Conservation (phyloP, 2,329 filamentous ascomycete genomes). For the Nothomitra cinnamomea region DNA sequence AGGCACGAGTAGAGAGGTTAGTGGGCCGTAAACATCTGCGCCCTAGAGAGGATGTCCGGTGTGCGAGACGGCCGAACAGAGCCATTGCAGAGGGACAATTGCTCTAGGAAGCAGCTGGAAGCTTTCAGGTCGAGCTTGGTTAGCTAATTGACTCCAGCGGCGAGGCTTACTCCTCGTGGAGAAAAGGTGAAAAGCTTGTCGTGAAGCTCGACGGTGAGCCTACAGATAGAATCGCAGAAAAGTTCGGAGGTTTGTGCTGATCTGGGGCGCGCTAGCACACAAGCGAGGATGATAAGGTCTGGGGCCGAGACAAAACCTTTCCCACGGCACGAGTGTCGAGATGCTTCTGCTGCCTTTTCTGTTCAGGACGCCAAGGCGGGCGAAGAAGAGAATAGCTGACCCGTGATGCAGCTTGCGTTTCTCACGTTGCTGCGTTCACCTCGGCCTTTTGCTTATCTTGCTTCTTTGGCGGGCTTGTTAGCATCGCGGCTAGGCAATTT, state of each 20-base stretch:
- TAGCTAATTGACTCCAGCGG: not conserved
- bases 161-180: not conserved
- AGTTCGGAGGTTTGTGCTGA: not conserved
- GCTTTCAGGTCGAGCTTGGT: not conserved
- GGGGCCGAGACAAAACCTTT: not conserved
- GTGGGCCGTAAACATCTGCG: slow-evolving; percentile 14
- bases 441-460: too few species aligned
- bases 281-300: slow-evolving; percentile 1
- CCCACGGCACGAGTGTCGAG: not conserved
- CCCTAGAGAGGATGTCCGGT: slow-evolving; percentile 17
- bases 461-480: too few species aligned
- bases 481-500: too few species aligned
- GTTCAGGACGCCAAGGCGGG: too few species aligned
- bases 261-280: not conserved
- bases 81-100: slow-evolving; percentile 15
- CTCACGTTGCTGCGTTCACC: too few species aligned
- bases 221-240: too few species aligned
- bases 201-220: not conserved
- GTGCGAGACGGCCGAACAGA: slow-evolving; percentile 16
- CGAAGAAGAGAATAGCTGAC: too few species aligned
- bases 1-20: slow-evolving; percentile 11
- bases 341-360: not conserved
- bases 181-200: not conserved
- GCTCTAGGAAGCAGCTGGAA: not conserved
- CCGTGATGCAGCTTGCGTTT: too few species aligned